Percentiles rank a stretch among this genome's conserved stretches.
Evolutionary conservation across 192 early-diverging fungal species (phyloP).

Genomic region (Geranomyces variabilis): DNA sequence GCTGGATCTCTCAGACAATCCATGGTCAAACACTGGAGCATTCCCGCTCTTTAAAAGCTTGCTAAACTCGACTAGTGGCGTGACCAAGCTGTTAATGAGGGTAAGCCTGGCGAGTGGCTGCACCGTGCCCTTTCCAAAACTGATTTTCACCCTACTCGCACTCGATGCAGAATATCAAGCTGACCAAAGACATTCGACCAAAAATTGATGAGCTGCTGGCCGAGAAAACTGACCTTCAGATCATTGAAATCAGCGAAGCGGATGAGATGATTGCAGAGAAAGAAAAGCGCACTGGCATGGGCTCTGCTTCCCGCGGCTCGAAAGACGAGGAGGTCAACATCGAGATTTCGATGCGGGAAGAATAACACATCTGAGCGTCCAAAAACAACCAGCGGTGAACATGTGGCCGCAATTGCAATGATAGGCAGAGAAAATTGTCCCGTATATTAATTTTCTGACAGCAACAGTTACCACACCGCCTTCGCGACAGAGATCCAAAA

Average conservation of each 20-base stretch:
- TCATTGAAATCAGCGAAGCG: slow-evolving; percentile 37
- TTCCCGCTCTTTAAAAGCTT: slow-evolving; percentile 49
- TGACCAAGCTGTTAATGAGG: slow-evolving; percentile 38
- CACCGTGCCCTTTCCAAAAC: neutral
- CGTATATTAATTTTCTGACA: no score
- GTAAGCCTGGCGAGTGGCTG: neutral
- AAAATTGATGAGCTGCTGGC: slow-evolving; percentile 51
- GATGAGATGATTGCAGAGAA: slow-evolving; percentile 24
- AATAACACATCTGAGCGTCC: no score
- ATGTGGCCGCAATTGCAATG: no score
- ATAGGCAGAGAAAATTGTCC: no score
- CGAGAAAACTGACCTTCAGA: slow-evolving; percentile 49
- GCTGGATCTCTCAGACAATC: slow-evolving; percentile 55
- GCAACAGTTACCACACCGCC: no score
- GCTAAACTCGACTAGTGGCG: slow-evolving; percentile 32
- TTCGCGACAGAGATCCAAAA: no score
- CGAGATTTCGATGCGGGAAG: no score
- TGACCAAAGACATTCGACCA: slow-evolving; percentile 40
- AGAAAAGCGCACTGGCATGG: slow-evolving; percentile 10
- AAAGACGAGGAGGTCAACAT: no score
- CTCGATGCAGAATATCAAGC: slow-evolving; percentile 35
- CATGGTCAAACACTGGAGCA: slow-evolving; percentile 41
- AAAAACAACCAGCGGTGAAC: no score
- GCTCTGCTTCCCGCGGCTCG: neutral
- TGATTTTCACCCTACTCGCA: no score